These are phyloP conservation scores for Aspergillus conjunctus DNA, from an alignment of 495 filamentous ascomycete genomes.

Conservation along the genomic window DNA sequence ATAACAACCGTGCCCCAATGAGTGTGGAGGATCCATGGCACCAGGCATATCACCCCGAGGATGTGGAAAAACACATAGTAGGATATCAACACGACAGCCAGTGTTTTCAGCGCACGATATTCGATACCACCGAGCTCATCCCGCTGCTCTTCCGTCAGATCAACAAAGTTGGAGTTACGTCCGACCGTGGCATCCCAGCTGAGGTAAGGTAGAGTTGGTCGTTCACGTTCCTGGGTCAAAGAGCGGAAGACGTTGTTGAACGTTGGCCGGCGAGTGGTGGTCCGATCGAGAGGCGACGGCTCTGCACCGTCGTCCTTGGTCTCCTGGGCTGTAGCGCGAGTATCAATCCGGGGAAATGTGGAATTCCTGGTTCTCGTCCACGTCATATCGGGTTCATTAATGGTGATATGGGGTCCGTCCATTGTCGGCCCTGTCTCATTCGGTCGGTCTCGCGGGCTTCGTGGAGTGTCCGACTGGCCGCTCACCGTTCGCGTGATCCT, in stretches of 20 bases:
- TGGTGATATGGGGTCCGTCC: constrained; percentile 60
- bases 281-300: constrained; percentile 22
- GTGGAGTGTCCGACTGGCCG: constrained; percentile 21
- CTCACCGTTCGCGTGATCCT: constrained; percentile 13
- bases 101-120: constrained; percentile 84
- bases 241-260: constrained; percentile 42
- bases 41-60: constrained; percentile 68
- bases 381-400: constrained; percentile 59
- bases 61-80: constrained; percentile 79
- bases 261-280: constrained; percentile 35
- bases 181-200: constrained; percentile 92
- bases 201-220: constrained; percentile 74
- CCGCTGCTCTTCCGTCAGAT: constrained; percentile 83
- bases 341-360: constrained; percentile 45
- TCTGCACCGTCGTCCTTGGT: constrained; percentile 33
- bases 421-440: constrained; percentile 31
- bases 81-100: constrained; percentile 71
- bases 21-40: constrained; percentile 76
- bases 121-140: constrained; percentile 95
- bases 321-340: constrained; percentile 41
- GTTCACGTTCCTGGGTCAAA: constrained; percentile 46
- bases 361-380: constrained; percentile 36
- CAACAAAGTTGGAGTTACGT: constrained; percentile 87
- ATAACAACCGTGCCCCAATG: constrained; percentile 63
- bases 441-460: constrained; percentile 24